A percentile compares a stretch with the other conserved stretches of the same genome.
Evolutionary conservation across 2,329 filamentous ascomycete species (phyloP).

Genomic region (Ophiostoma tasmaniense): DNA sequence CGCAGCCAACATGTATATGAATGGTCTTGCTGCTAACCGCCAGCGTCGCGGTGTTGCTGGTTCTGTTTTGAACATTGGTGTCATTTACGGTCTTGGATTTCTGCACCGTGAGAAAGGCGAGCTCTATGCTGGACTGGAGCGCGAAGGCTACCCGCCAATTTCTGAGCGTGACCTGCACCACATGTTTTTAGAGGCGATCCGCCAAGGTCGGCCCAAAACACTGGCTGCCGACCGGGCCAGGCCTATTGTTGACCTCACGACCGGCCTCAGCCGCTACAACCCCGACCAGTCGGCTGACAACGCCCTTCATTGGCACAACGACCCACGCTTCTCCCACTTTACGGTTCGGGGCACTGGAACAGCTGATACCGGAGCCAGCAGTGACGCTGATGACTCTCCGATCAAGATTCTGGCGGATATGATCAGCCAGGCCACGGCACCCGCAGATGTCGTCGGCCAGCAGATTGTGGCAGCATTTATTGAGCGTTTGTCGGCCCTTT

Average conservation of each 20-base stretch:
- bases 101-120: constrained; percentile 34
- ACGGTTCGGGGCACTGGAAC: constrained; percentile 19
- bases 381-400: not conserved
- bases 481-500: constrained; percentile 25
- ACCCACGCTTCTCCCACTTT: constrained; percentile 37
- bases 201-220: constrained; percentile 30
- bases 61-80: constrained; percentile 38
- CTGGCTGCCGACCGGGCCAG: not conserved
- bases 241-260: constrained; percentile 31
- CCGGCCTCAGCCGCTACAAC: constrained; percentile 33
- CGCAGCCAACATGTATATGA: constrained; percentile 41
- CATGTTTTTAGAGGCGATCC: constrained; percentile 44
- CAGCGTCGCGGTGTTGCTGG: constrained; percentile 30
- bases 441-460: constrained; percentile 21
- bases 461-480: constrained; percentile 25
- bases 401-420: constrained; percentile 25
- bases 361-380: not conserved
- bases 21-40: constrained; percentile 32
- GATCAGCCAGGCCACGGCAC: constrained; percentile 12
- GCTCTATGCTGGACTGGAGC: constrained; percentile 34
- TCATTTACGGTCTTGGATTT: constrained; percentile 38
- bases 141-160: constrained; percentile 38
- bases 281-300: constrained; percentile 22
- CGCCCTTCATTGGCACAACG: constrained; percentile 35
- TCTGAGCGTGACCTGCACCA: constrained; percentile 44